These are phyloP conservation scores for Fusarium illudens DNA, from an alignment of 2,329 filamentous ascomycete genomes.

Conservation along the genomic window DNA sequence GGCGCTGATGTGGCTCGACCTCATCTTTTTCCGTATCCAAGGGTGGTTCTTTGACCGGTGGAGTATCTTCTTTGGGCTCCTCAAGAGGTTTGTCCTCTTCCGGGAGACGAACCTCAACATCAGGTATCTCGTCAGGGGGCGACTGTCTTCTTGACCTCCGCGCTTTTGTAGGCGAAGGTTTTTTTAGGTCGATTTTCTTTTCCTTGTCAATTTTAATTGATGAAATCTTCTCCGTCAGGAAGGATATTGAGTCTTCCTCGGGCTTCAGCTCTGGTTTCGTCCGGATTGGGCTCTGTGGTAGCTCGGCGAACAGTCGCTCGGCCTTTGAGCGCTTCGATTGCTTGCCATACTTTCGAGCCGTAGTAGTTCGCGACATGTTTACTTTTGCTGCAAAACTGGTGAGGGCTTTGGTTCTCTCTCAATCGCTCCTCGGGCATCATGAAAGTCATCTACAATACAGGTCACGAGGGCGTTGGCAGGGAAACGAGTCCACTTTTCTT, in stretches of 20 bases:
- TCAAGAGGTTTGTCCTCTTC: constrained; percentile 5
- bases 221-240: constrained; percentile 49
- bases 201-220: constrained; percentile 42
- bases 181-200: too few relatives aligned
- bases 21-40: neutral
- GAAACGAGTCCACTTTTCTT: constrained; percentile 25
- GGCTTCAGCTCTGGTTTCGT: constrained; percentile 25
- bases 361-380: constrained; percentile 56
- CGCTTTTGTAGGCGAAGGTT: constrained; percentile 20
- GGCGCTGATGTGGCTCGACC: constrained; percentile 4
- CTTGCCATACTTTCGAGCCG: constrained; percentile 62
- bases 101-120: constrained; percentile 7
- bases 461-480: constrained; percentile 33
- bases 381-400: neutral
- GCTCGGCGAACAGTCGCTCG: constrained; percentile 60
- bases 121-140: constrained; percentile 12
- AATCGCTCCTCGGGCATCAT: constrained; percentile 1
- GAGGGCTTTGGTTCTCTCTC: neutral
- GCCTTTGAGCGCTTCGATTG: constrained; percentile 56
- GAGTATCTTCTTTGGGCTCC: neutral
- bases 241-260: constrained; percentile 42
- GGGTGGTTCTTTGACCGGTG: constrained; percentile 1
- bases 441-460: constrained; percentile 8
- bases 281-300: constrained; percentile 60
- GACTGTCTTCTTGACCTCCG: constrained; percentile 18